Base-by-base conservation (phyloP, 345 rosid species). In the Iberis pinnata region DNA sequence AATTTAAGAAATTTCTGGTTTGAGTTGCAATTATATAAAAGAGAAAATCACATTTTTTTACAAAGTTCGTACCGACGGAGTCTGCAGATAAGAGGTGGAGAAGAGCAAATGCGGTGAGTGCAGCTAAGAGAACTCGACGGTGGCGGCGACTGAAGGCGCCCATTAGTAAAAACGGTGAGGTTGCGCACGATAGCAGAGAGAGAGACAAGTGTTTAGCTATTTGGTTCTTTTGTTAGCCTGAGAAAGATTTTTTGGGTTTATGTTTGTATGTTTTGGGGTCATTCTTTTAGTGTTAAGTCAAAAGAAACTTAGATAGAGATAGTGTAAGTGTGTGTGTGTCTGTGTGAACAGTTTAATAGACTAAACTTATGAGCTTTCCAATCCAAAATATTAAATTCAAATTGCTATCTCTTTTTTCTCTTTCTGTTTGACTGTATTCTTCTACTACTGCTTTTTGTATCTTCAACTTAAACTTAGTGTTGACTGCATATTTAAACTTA, bases 31-130 rank as follows among this genome's bases (percentile, higher is more conserved):
- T 31, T 31, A 31, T 31, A 31, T 7, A 9, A 31, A 53, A 18
- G 18, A 24, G 49, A 67, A 22, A 15, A 46, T 46, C 0, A 46
- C 32, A 33, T 39, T 43, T 10, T 14, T 7, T 29, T 22, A 6
- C n/a, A n/a, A 12, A 12, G 12, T 16, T 19, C 22, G 56, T 56
- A 58, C 64, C 52, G 18, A 2, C 26, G 46, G 80, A 24, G 25
- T 33, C 46, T 32, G 32, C 38, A 26, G 80, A 72, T 49, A 78
- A 67, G 63, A 85, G 74, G 27, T 83, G 68, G 67, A 85, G 73
- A 51, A 82, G 71, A 44, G 76, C 56, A 67, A 82, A 72, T 70
- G 80, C 73, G 10, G 75, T 57, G 67, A 78, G 41, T 43, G 65
- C 42, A 35, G 77, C 61, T 6, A 69, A 40, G 37, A 18, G 49